Base-by-base conservation (phyloP, 257 asterid genomes). In the Salvia splendens region DNA sequence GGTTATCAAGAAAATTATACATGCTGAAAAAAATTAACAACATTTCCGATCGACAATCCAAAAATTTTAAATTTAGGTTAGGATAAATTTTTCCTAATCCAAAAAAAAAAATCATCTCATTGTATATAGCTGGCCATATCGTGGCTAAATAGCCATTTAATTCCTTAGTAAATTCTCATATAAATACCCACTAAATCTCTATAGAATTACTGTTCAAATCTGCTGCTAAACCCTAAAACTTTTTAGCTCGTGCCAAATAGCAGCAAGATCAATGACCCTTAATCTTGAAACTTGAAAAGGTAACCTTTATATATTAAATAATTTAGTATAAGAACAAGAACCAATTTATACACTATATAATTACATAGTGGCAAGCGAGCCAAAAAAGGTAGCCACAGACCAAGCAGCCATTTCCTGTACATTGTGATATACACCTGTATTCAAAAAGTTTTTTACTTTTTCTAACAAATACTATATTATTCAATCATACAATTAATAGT, bases 351-450 rank as follows among this genome's bases (percentile, higher is more conserved):
- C 30, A 24, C 30, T 24, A 24, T 56, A 33, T 10, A 52, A 42
- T 59, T 38, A 40, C 50, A 58, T 79, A 79, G 83, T 75, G 83
- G 83, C 76, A 68, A 79, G 64, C 83, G 75, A 46, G 64, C 80
- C 75, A 46, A 73, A 66, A 74, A 67, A 60, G 74, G 59, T 47
- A 28, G 57, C 52, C 72, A 57, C 64, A 53, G 62, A 60, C 65
- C 64, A 48, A 52, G 83, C 80, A 79, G 73, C 80, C 76, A 79
- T 72, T 71, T 59, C 67, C 78, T 71, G 69, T 79, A 40, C 77
- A 71, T 49, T 32, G 78, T 67, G 80, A 43, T 54, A 71, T 75
- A 74, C 80, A 75, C 77, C 78, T 79, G 80, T 61, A 47, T 41
- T 28, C 15, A 48, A 46, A 64, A 24, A 8, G 45, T 8, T 17